Evolutionary conservation across 1,284 basidiomycete species (phyloP).

Genomic region (Exobasidium cylindrosporum): DNA sequence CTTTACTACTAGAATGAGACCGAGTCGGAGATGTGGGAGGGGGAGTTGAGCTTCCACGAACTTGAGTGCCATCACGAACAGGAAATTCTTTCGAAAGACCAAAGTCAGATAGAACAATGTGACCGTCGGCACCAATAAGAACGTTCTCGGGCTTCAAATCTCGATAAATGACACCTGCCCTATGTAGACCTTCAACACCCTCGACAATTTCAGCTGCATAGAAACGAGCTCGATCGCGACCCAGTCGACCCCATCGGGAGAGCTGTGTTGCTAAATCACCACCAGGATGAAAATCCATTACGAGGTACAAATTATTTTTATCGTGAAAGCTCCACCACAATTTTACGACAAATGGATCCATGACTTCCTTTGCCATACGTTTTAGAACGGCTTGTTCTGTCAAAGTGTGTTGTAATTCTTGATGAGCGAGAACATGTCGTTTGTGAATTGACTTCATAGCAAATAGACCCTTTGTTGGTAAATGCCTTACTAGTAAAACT

Average conservation of each 20-base stretch:
- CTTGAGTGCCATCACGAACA: slow-evolving; percentile 1
- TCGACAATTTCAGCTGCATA: slow-evolving; percentile 95
- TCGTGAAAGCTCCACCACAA: slow-evolving; percentile 81
- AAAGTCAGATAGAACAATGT: slow-evolving; percentile 93
- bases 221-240: slow-evolving; percentile 86
- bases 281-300: slow-evolving; percentile 86
- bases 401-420: slow-evolving; percentile 89
- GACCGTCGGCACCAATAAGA: slow-evolving; percentile 84
- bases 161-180: slow-evolving; percentile 73
- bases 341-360: slow-evolving; percentile 86
- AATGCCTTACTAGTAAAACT: slow-evolving; percentile 58
- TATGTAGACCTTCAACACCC: slow-evolving; percentile 84
- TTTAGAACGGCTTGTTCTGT: slow-evolving; percentile 91
- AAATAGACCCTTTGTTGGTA: slow-evolving; percentile 67
- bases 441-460: slow-evolving; percentile 97
- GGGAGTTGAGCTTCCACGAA: slow-evolving; percentile 15
- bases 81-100: slow-evolving; percentile 70
- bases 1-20: slow-evolving; percentile 34
- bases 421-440: slow-evolving; percentile 84
- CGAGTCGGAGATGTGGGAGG: slow-evolving; percentile 31
- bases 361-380: slow-evolving; percentile 65
- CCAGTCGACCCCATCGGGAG: slow-evolving; percentile 85
- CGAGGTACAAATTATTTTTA: slow-evolving; percentile 27
- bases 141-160: slow-evolving; percentile 94
- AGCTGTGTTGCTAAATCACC: slow-evolving; percentile 95